Conservation (phyloP, 192 early-diverging fungal species). For the Lunasporangiospora selenospora region DNA sequence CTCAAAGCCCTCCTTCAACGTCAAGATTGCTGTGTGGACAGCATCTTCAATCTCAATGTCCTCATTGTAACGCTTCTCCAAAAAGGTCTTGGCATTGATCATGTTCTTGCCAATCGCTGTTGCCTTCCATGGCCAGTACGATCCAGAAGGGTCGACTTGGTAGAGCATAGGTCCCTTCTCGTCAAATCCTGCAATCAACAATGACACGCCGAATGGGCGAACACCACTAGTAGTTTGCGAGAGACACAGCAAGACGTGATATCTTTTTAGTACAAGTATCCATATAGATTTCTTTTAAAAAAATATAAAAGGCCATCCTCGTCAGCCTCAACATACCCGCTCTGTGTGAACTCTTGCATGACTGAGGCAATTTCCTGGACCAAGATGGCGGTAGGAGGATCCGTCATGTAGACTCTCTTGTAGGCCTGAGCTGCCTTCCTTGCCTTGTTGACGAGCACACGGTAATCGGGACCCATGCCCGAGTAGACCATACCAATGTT, state of each 20-base stretch:
- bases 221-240: slow-evolving; percentile 78
- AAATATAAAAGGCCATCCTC: not conserved
- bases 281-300: not conserved
- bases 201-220: slow-evolving; percentile 98
- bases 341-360: slow-evolving; percentile 99
- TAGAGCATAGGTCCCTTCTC: slow-evolving; percentile 92
- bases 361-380: slow-evolving; percentile 97
- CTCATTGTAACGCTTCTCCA: slow-evolving; percentile 96
- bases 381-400: slow-evolving; percentile 93
- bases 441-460: slow-evolving; percentile 93
- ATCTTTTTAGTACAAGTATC: not conserved
- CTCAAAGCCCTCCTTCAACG: slow-evolving; percentile 99
- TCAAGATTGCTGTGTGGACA: slow-evolving; percentile 98
- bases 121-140: slow-evolving; percentile 99
- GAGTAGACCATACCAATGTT: slow-evolving; percentile 99
- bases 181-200: slow-evolving; percentile 95
- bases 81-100: slow-evolving; percentile 99
- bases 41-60: slow-evolving; percentile 99
- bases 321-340: slow-evolving; percentile 67
- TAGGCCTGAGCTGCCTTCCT: slow-evolving; percentile 97
- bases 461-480: slow-evolving; percentile 98
- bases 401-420: slow-evolving; percentile 91
- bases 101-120: slow-evolving; percentile 99
- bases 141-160: slow-evolving; percentile 99
- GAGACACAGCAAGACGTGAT: not conserved